Evolutionary conservation across 805 yeast genomes (phyloP), one percentile per base, ranked within the genome.

Genomic region (Candida verbasci): DNA sequence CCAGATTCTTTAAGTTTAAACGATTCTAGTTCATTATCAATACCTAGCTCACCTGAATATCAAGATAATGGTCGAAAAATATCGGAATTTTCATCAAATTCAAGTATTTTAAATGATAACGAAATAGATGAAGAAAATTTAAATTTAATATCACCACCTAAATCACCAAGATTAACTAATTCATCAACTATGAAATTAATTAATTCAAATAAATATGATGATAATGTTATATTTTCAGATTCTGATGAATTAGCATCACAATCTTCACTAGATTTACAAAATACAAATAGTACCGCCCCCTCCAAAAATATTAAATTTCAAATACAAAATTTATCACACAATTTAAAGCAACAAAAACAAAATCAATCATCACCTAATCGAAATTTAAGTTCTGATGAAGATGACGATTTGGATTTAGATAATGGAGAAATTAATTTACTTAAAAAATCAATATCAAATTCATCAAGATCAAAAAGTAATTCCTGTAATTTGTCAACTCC

Each of bases 161-260:
- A 27, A 17, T 32, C 44, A 11, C 40, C 36, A 12, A 28, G 36
- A 35, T 20, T 33, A 28, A 18, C 24, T 20, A 29, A 17, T 25
- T 30, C 21, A 10, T 21, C 26, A 8, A 17, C 17, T 14, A 20
- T 29, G 18, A 33, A 18, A 4, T 25, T 33, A 4, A 24, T 31
- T 5, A 15, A 17, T n/a, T 3, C 23, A 21, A 21, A 16, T 23
- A 34, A 18, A 12, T 20, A 27, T 34, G 64, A 60, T 34, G 68
- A 62, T 17, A 51, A 44, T 26, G 64, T 52, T n/a, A 46, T 62
- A 9, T 60, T 49, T 39, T 57, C 65, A 0, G 68, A 62, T 41
- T 59, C 65, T 1, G 68, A 62, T 33, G 52, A 52, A 4, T 27
- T 22, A 10, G 65, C 58, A 9, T 56, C 63, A 9, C 60, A 55